Percentiles rank a stretch among this genome's conserved stretches.
Evolutionary conservation across 345 rosid species (phyloP).

Genomic region (Punica granatum): DNA sequence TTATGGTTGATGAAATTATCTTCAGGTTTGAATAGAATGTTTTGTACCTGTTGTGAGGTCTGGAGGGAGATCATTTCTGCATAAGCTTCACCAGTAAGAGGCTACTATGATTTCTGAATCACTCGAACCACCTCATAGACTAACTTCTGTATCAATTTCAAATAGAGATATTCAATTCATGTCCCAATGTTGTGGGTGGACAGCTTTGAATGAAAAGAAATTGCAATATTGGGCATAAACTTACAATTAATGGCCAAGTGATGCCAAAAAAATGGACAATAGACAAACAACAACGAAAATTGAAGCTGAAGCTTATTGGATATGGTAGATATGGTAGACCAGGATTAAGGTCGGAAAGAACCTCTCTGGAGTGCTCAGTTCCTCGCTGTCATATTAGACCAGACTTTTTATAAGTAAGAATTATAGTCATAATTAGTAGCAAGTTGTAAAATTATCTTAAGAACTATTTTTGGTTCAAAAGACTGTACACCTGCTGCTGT

Average conservation of each 20-base stretch:
- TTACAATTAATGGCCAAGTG: neutral
- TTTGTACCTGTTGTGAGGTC: neutral
- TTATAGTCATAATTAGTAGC: neutral
- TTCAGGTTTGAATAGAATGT: neutral
- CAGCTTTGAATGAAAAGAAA: neutral
- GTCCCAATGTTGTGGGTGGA: neutral
- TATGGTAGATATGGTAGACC: neutral
- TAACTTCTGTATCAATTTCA: neutral
- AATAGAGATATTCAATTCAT: neutral
- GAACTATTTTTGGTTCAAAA: neutral
- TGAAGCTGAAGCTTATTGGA: neutral
- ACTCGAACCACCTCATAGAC: neutral
- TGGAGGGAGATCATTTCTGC: neutral
- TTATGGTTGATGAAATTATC: too few species aligned
- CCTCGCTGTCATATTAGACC: too few species aligned
- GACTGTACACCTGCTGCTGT: neutral
- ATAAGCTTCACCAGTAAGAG: neutral
- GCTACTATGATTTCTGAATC: too few species aligned
- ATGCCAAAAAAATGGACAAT: too few species aligned
- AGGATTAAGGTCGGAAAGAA: neutral
- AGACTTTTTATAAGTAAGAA: too few species aligned
- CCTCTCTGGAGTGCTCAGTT: neutral
- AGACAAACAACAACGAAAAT: too few species aligned
- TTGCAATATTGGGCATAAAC: neutral
- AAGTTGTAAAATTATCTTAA: neutral